A percentile compares a stretch with the other conserved stretches of the same genome.
Conservation (phyloP, 2,329 filamentous ascomycete genomes). For the Fusarium sp. region DNA sequence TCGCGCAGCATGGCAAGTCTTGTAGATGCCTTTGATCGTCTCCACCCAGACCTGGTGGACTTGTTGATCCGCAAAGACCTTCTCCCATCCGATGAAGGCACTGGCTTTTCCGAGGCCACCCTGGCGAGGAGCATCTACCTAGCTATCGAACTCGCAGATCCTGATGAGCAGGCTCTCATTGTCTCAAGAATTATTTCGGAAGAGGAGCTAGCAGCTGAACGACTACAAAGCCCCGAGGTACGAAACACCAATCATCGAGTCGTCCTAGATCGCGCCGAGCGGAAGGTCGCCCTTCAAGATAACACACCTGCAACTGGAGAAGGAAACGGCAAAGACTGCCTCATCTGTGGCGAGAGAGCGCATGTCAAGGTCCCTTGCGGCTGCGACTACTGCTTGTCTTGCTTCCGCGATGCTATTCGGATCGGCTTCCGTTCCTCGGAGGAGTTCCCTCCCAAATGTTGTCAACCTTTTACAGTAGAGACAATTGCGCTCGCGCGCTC, state of each 20-base stretch:
- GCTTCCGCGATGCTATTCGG: slow-evolving; percentile 40
- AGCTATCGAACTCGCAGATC: slow-evolving; percentile 43
- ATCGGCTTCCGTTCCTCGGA: slow-evolving; percentile 37
- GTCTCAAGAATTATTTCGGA: slow-evolving; percentile 44
- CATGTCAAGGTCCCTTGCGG: slow-evolving; percentile 29
- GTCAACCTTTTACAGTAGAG: slow-evolving; percentile 32
- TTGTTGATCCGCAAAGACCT: slow-evolving; percentile 27
- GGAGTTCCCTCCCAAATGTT: slow-evolving; percentile 48
- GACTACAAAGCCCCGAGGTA: slow-evolving; percentile 34
- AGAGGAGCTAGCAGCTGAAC: slow-evolving; percentile 38
- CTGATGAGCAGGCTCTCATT: slow-evolving; percentile 35
- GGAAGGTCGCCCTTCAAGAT: slow-evolving; percentile 5
- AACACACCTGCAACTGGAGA: neutral
- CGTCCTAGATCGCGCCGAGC: slow-evolving; percentile 35
- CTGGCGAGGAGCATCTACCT: slow-evolving; percentile 36
- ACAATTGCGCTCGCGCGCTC: slow-evolving; percentile 22
- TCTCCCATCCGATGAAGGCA: slow-evolving; percentile 5
- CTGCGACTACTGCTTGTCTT: slow-evolving; percentile 43
- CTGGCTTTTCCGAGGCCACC: slow-evolving; percentile 21
- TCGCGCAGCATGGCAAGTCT: neutral
- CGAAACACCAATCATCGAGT: slow-evolving; percentile 25
- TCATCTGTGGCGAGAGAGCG: slow-evolving; percentile 33
- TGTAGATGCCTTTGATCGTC: slow-evolving; percentile 17
- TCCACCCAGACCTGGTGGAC: slow-evolving; percentile 46
- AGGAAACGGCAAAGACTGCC: slow-evolving; percentile 24